Conservation (phyloP, 2,329 filamentous ascomycete genomes). For the Ceratocystis colombiana region DNA sequence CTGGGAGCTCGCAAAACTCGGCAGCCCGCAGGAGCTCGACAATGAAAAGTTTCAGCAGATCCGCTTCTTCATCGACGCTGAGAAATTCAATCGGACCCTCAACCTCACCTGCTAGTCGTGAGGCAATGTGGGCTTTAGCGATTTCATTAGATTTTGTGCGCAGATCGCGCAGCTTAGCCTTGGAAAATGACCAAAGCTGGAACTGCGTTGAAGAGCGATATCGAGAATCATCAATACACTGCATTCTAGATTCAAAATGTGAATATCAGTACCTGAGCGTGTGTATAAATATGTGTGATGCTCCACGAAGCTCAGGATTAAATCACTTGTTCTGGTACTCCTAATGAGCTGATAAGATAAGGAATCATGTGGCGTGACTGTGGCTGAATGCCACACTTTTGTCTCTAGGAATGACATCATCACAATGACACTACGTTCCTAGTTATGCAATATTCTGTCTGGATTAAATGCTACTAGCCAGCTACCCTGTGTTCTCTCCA, state of each 20-base stretch:
- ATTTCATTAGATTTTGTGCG: conserved; percentile 70
- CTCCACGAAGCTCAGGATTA: neutral
- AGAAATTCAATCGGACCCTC: conserved; percentile 52
- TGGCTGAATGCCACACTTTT: neutral
- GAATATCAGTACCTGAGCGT: neutral
- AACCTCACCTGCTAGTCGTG: conserved; percentile 35
- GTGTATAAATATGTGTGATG: neutral
- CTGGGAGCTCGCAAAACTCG: conserved; percentile 36
- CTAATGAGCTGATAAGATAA: conserved; percentile 1
- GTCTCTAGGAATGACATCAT: neutral
- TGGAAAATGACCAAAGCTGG: conserved; percentile 84
- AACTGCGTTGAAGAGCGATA: conserved; percentile 88
- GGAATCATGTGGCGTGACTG: neutral
- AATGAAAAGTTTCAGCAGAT: conserved; percentile 69
- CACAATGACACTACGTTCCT: neutral
- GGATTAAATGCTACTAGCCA: neutral
- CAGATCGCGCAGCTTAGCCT: conserved; percentile 57
- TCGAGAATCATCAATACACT: conserved; percentile 62
- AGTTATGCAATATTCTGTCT: neutral
- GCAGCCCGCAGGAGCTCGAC: conserved; percentile 49
- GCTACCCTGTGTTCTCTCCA: neutral
- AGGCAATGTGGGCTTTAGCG: conserved; percentile 53
- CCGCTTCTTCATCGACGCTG: conserved; percentile 70
- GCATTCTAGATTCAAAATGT: neutral
- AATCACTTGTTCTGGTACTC: neutral